Conservation (phyloP, 2,329 filamentous ascomycete genomes). For the Fusarium solani-melongenae region DNA sequence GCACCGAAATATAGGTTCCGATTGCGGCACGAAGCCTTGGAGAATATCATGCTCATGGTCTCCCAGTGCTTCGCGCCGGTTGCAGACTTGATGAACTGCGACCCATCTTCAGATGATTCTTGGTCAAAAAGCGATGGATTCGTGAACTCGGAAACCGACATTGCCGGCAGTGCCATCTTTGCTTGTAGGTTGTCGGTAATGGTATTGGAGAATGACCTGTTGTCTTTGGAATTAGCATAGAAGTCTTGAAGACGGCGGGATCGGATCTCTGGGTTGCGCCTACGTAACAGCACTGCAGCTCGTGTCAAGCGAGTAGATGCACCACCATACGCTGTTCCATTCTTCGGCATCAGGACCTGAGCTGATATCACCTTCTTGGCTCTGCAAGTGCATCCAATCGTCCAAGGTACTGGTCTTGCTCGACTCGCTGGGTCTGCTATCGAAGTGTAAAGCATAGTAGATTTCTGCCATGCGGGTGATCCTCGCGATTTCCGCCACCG, state of each 20-base stretch:
- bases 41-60: neutral
- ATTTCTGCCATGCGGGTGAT: neutral
- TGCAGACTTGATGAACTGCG: neutral
- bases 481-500: neutral
- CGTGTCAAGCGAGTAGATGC: neutral
- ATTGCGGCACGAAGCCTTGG: neutral
- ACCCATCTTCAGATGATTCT: neutral
- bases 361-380: neutral
- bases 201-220: neutral
- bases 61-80: neutral
- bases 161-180: neutral
- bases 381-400: neutral
- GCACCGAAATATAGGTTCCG: neutral
- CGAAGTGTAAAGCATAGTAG: neutral
- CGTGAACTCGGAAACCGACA: neutral
- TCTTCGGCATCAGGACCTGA: neutral
- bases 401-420: neutral
- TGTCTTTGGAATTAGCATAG: neutral
- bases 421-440: neutral
- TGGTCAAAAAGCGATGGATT: neutral
- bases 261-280: neutral
- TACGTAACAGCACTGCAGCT: neutral
- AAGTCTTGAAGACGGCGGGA: neutral
- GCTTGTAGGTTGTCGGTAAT: neutral
- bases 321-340: neutral